These are phyloP conservation scores for Candida namnaoensis DNA, from an alignment of 805 yeast genomes.

Conservation along the genomic window DNA sequence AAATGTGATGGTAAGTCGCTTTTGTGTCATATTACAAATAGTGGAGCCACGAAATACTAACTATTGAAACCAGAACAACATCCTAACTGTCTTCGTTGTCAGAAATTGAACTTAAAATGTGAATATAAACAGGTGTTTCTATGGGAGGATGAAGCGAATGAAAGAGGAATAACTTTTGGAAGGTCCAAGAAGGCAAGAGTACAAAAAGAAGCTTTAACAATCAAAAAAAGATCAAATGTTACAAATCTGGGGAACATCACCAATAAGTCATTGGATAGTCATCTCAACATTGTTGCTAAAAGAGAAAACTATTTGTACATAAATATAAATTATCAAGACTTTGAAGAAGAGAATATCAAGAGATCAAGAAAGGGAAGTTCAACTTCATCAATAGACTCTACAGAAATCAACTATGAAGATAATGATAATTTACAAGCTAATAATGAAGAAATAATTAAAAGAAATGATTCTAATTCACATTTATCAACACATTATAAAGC, in stretches of 20 bases:
- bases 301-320: slow-evolving; percentile 10
- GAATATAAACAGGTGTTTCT: slow-evolving; percentile 12
- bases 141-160: slow-evolving; percentile 30
- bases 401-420: too few relatives aligned
- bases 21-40: too few relatives aligned
- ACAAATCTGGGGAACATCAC: too few relatives aligned
- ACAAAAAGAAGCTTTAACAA: slow-evolving; percentile 4
- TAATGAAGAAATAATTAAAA: too few relatives aligned
- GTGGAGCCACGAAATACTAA: too few relatives aligned
- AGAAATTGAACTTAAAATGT: slow-evolving; percentile 14
- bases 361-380: too few relatives aligned
- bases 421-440: too few relatives aligned
- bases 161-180: slow-evolving; percentile 27
- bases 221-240: too few relatives aligned
- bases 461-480: too few relatives aligned
- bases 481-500: too few relatives aligned
- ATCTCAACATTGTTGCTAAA: slow-evolving; percentile 4
- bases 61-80: slow-evolving; percentile 4
- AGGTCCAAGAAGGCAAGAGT: slow-evolving; percentile 20
- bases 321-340: slow-evolving; percentile 14
- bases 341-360: too few relatives aligned
- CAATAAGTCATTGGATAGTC: background rate
- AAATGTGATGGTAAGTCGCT: slow-evolving; percentile 28
- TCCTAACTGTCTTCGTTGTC: slow-evolving; percentile 24
- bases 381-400: too few relatives aligned